A percentile compares a stretch with the other conserved stretches of the same genome.
phyloP scores from a whole-genome alignment of 2,329 filamentous ascomycete genomes.

The Pseudopyrenochaeta lycopersici region DNA sequence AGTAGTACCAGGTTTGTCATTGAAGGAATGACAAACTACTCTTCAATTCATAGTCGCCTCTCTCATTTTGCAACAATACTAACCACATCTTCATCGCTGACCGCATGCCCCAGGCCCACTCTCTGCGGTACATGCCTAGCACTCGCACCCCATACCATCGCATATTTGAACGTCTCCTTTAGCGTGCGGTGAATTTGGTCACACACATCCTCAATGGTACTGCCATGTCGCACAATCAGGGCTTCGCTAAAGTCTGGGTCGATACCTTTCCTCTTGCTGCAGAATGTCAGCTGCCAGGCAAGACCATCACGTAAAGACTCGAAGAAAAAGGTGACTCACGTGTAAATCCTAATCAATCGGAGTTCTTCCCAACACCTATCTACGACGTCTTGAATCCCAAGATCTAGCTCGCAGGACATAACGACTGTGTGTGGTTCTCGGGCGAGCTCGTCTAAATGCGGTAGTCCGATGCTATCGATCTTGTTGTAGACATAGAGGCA shows the following conservation, averaged over 20 bases:
- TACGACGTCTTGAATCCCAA: slow-evolving; percentile 92
- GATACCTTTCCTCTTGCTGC: slow-evolving; percentile 80
- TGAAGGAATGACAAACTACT: no score
- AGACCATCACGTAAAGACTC: background rate
- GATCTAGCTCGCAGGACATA: slow-evolving; percentile 96
- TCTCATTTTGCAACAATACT: slow-evolving; percentile 63
- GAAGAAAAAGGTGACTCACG: background rate
- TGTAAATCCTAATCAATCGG: slow-evolving; percentile 85
- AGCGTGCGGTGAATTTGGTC: slow-evolving; percentile 91
- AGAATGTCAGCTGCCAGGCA: slow-evolving; percentile 56
- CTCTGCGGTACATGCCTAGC: slow-evolving; percentile 94
- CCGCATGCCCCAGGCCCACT: slow-evolving; percentile 83
- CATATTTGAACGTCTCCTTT: slow-evolving; percentile 99
- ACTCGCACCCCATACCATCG: slow-evolving; percentile 95
- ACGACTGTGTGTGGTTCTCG: slow-evolving; percentile 93
- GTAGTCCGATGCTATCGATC: slow-evolving; percentile 92
- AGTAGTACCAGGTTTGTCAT: no score
- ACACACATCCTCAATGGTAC: slow-evolving; percentile 95
- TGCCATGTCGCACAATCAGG: slow-evolving; percentile 87
- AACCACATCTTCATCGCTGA: slow-evolving; percentile 75
- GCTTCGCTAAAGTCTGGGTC: slow-evolving; percentile 92
- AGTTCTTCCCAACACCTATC: slow-evolving; percentile 96
- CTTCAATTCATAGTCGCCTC: no score
- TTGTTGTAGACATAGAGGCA: slow-evolving; percentile 99
- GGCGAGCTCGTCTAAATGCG: slow-evolving; percentile 91